Evolutionary conservation across 2,329 filamentous ascomycete genomes (phyloP), one percentile per base, ranked within the genome.

Genomic region (Metarhizium rileyi): DNA sequence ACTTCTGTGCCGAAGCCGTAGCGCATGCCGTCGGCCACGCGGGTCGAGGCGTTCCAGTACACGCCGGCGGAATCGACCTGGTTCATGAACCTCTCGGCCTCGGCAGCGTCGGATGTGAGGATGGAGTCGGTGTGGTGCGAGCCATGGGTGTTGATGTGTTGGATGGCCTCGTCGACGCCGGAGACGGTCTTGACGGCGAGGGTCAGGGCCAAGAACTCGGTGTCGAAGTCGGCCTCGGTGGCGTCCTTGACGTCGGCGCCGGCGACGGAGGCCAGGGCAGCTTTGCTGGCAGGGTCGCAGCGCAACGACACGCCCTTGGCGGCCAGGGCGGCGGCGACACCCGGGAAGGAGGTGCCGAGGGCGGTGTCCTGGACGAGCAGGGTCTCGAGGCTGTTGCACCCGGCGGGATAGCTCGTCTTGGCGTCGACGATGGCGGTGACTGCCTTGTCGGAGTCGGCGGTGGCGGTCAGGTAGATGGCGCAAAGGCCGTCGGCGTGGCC

Each of bases 1-100:
- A 98, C 93, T 70, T 98, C 93, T 0, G 93, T 97, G 44, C 93
- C 93, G 68, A 98, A 98, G 7, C 93, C 93, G 65, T 94, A 97
- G 40, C 93, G 79, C 86, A 95, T 96, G 7, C 93, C 93, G 66
- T 98, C 93, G 5, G 90, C 90, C 70, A 98, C 91, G 46, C 93
- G 81, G 8, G 89, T 95, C 23, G 88, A 94, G 7, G 90, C 87
- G 65, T 98, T 98, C 90, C 91, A 96, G 75, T 95, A 98, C 18
- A 91, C 90, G 47, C 90, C 91, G 0, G 90, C 86, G 26, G 89
- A 88, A 69, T 97, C 93, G 46, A 97, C 81, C 51, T 81, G 81
- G 42, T 81, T 79, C 79, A 94, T 87, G 73, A 97, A 98, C 46
- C 74, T 73, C 61, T 94, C 84, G 4, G 93, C 91, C 28, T 81